phyloP scores from a whole-genome alignment of 805 yeast species.

The Aciculoconidium aculeatum region DNA sequence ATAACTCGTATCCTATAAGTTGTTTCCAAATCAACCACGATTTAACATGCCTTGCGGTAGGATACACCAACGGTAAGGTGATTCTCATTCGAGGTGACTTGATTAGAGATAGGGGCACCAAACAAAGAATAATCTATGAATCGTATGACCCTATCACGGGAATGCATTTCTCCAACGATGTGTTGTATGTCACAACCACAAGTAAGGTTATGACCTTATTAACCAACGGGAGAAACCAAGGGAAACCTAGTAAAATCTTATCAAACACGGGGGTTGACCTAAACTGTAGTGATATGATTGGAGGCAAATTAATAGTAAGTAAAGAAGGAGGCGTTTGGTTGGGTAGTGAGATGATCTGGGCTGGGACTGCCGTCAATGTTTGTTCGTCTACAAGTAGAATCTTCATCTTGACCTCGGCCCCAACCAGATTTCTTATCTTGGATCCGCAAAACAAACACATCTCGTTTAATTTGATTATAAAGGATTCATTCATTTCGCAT shows the following conservation, averaged over 20 bases:
- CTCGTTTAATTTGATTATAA: constrained; percentile 63
- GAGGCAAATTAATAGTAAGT: no score
- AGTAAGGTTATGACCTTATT: constrained; percentile 63
- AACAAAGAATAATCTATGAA: constrained; percentile 76
- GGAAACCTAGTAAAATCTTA: constrained; percentile 48
- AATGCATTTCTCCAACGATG: constrained; percentile 48
- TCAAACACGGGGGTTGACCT: constrained; percentile 47
- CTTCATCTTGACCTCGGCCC: constrained; percentile 42
- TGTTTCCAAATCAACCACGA: constrained; percentile 50
- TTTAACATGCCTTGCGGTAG: constrained; percentile 64
- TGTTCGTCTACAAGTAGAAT: constrained; percentile 51
- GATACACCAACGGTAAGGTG: constrained; percentile 81
- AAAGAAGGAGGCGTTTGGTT: no score
- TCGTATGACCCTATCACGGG: constrained; percentile 79
- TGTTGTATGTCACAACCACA: constrained; percentile 69
- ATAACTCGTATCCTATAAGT: constrained; percentile 74
- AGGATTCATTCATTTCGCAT: constrained; percentile 52
- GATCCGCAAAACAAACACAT: constrained; percentile 68
- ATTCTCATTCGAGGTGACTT: constrained; percentile 83
- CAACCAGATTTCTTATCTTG: constrained; percentile 57
- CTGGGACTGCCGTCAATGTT: no score
- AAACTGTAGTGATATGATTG: constrained; percentile 41
- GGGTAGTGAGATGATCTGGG: no score
- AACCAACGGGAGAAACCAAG: constrained; percentile 74
- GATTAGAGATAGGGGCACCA: constrained; percentile 80